Base-by-base conservation (phyloP, 257 asterid species). In the Solanum gandarillasii region DNA sequence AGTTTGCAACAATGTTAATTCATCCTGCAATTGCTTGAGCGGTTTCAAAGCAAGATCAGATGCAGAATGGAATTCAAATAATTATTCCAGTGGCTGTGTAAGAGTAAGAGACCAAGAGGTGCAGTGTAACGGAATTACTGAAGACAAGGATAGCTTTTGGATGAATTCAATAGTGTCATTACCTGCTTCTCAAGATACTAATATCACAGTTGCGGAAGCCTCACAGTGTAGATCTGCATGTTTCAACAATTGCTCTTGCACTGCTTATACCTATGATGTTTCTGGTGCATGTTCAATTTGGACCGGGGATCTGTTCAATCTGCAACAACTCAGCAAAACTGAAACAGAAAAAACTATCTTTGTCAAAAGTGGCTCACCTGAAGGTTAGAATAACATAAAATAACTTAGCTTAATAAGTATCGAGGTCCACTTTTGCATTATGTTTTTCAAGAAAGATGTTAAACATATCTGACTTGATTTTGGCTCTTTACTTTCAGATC, bases 11-110 rank as follows among this genome's bases (percentile, higher is more conserved):
- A 87, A 58, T 38, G 38, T 68, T 87, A 35, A 21, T 74, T 87
- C 91, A 31, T 90, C 48, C 72, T 93, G 95, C 43, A 27, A 74
- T 13, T 93, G 95, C 87, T 85, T 92, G 83, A 52, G 85, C 1
- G 91, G 92, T 20, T 93, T 88, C 36, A 46, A 36, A 35, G 87
- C 11, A 2, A 90, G 12, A 36, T 88, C 88, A 1, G 76, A 85
- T 3, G 13, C 12, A 38, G 89, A 91, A 52, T 92, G 94, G 95
- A 71, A 13, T 10, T 65, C 87, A 79, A 82, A 75, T 21, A 93
- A 93, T 72, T 91, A 60, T 73, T 88, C 93, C 0, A 88, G 90
- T 58, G 95, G 94, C 21, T 93, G 95, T 72, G 79, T 6, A 85
- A 87, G 92, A 58, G 58, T 6, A 85, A 87, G 92, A 58, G 58